Conservation (phyloP, 257 asterid species). For the Solanum verrucosum region DNA sequence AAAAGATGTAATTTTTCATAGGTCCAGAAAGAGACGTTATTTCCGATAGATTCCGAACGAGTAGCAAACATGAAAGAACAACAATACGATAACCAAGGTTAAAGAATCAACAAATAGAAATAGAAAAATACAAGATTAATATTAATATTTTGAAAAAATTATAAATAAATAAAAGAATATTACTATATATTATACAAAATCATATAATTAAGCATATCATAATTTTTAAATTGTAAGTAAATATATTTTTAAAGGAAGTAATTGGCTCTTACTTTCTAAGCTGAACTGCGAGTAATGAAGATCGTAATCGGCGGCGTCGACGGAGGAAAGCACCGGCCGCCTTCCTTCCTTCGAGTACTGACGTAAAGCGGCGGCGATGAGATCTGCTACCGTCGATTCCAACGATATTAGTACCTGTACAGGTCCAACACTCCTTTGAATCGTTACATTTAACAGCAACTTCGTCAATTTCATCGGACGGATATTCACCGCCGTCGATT, state of each 20-base stretch:
- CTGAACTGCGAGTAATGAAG: conserved; percentile 94
- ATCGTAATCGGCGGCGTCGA: conserved; percentile 31
- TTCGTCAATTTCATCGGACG: conserved; percentile 44
- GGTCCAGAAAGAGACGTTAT: too few relatives aligned
- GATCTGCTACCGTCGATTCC: conserved; percentile 65
- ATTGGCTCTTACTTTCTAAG: conserved; percentile 52
- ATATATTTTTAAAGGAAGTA: background rate
- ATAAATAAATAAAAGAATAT: background rate
- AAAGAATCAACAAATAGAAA: too few relatives aligned
- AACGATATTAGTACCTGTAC: conserved; percentile 60
- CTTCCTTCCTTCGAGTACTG: conserved; percentile 72
- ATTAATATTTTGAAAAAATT: background rate
- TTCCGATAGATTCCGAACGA: fast-evolving
- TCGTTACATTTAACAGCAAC: conserved; percentile 61
- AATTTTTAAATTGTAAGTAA: background rate
- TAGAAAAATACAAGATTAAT: too few relatives aligned
- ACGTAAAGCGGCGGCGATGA: conserved; percentile 53
- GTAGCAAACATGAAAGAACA: too few relatives aligned
- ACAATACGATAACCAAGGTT: background rate
- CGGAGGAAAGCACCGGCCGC: conserved; percentile 31
- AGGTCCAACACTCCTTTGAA: conserved; percentile 79
- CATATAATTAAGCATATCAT: background rate
- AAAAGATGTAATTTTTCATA: too few relatives aligned
- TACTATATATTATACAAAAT: background rate
- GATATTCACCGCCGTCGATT: background rate